Base-by-base conservation (phyloP, 208 protist genomes). In the Leishmania tropica region DNA sequence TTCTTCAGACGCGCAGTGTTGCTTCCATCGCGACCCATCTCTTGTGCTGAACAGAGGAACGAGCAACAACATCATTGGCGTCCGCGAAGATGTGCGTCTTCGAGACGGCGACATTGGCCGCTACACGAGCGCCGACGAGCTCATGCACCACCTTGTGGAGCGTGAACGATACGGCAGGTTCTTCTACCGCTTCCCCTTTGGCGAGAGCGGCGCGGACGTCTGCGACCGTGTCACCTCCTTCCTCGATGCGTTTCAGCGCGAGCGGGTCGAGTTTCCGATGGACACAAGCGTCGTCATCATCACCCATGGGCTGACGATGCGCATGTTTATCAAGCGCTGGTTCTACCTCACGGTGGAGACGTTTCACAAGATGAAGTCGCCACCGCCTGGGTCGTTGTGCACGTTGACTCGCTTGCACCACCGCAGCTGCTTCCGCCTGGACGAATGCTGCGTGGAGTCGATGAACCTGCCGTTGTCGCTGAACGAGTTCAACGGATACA, bases 71-170 rank as follows among this genome's bases (percentile, higher is more conserved):
- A 93, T 97, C 73, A 88, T 96, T 78, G 93, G 93, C 35, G 90
- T 95, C 51, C 89, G 92, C 3, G 95, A 98, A 78, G 97, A 99
- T 85, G 95, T 97, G 75, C 93, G 96, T 17, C 87, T 99, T 60
- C 91, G 96, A 37, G 97, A 98, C 85, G 96, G 95, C 35, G 96
- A 99, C 72, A 98, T 98, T 81, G 97, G 97, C 65, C 97, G 97
- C 48, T 98, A 97, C 86, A 88, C 87, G n/a, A 88, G 81, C 73
- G 81, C 84, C 4, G 88, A 93, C 17, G 92, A 92, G 77, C 75
- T 96, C 37, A 79, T 91, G 42, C 78, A 90, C 31, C 89, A 96
- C 75, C 78, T 96, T 24, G 48, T 83, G n/a, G 89, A 98, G 82
- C 89, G 96, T 31, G 87, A 94, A 76, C 58, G 87, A 42, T 96